Evolutionary conservation across 225 moss, liverwort and hornwort genomes (phyloP).

Genomic region (Neckera pumila): DNA sequence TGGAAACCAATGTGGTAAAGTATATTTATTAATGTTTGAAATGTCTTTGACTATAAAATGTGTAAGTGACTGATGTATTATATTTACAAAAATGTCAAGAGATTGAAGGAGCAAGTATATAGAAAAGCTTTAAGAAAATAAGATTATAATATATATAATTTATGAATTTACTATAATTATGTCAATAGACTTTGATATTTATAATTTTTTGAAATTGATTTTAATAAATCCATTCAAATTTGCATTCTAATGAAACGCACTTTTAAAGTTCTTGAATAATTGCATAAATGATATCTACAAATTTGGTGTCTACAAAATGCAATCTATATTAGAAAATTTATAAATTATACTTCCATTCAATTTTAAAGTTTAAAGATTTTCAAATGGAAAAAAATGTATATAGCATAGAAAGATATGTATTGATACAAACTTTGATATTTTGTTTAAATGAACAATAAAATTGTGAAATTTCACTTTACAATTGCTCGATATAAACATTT

Average conservation of each 20-base stretch:
- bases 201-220: neutral
- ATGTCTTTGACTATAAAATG: too few relatives aligned
- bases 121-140: neutral
- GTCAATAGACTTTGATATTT: neutral
- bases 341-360: neutral
- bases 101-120: neutral
- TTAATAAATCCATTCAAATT: neutral
- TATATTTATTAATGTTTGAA: neutral
- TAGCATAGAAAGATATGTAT: neutral
- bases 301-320: neutral
- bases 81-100: neutral
- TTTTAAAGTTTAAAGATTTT: too few relatives aligned
- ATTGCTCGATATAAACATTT: neutral
- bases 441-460: neutral
- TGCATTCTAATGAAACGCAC: neutral
- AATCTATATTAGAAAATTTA: neutral
- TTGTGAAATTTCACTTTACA: neutral
- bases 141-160: neutral
- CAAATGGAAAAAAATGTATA: too few relatives aligned
- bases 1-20: neutral
- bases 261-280: neutral
- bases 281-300: neutral
- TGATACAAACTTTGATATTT: neutral
- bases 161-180: too few relatives aligned
- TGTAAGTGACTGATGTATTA: neutral